Conservation (phyloP, 2,329 filamentous ascomycete species). For the Alternaria panax region DNA sequence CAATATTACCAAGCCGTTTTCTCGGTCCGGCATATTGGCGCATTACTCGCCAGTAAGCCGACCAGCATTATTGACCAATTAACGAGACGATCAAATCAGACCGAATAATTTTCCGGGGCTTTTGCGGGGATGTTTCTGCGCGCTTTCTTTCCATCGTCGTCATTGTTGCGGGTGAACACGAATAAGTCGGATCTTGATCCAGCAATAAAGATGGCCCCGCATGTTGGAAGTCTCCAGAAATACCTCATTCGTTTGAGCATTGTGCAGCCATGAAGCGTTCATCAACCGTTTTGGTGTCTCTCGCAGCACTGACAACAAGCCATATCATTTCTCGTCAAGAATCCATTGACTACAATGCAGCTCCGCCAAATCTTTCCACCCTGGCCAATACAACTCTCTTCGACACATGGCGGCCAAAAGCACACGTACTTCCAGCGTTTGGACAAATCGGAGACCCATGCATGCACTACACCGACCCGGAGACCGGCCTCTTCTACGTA, state of each 20-base stretch:
- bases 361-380: conserved; percentile 30
- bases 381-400: conserved; percentile 25
- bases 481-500: conserved; percentile 55
- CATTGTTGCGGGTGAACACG: conserved; percentile 2
- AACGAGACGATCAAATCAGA: neutral
- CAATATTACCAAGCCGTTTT: neutral
- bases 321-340: conserved; percentile 18
- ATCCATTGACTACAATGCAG: conserved; percentile 22
- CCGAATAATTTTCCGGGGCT: conserved; percentile 4
- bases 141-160: conserved; percentile 10
- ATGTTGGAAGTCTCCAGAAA: neutral
- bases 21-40: neutral
- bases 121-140: conserved; percentile 10
- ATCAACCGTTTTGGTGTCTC: conserved; percentile 1
- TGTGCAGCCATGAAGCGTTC: conserved; percentile 10
- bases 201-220: conserved; percentile 4
- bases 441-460: conserved; percentile 56
- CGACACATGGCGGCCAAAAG: conserved; percentile 45
- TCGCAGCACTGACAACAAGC: conserved; percentile 6
- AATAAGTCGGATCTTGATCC: neutral
- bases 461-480: conserved; percentile 56
- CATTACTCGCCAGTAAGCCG: conserved; percentile 8
- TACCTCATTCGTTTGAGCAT: neutral
- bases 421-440: conserved; percentile 52
- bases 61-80: neutral